A percentile compares a stretch with the other conserved stretches of the same genome.
Evolutionary conservation across 2,329 filamentous ascomycete genomes (phyloP).

Genomic region (Xylariomycetidae sp.): DNA sequence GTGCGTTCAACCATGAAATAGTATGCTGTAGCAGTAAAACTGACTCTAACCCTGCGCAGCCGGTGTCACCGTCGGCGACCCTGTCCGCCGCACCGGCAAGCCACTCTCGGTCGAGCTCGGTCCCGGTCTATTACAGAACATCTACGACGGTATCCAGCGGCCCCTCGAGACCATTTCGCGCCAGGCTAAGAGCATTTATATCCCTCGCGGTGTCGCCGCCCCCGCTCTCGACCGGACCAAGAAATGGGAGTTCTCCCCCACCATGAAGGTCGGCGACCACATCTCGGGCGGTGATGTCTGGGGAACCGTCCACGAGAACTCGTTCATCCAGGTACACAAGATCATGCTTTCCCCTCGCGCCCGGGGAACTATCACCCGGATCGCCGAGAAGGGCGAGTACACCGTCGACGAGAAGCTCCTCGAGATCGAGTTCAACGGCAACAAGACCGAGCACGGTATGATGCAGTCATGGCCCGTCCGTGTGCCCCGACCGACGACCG

Average conservation of each 20-base stretch:
- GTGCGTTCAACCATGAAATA: constrained; percentile 50
- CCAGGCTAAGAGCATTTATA: constrained; percentile 84
- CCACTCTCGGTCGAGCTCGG: constrained; percentile 96
- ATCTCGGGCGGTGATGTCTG: constrained; percentile 95
- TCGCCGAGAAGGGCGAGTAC: constrained; percentile 84
- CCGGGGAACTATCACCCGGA: constrained; percentile 84
- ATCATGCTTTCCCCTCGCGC: constrained; percentile 87
- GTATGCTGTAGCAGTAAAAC: too few species aligned
- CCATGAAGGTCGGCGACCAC: constrained; percentile 91
- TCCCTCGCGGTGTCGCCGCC: constrained; percentile 85
- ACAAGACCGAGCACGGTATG: constrained; percentile 92
- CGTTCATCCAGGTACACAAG: constrained; percentile 86
- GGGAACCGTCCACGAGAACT: constrained; percentile 94
- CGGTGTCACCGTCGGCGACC: constrained; percentile 92
- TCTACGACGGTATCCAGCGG: constrained; percentile 98
- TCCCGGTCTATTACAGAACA: constrained; percentile 95
- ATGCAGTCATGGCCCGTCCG: constrained; percentile 99
- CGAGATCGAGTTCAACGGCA: constrained; percentile 94
- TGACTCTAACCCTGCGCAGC: constrained; percentile 58
- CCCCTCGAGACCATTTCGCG: constrained; percentile 81
- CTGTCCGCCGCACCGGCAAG: constrained; percentile 85
- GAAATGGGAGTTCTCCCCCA: constrained; percentile 95
- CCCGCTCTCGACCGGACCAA: constrained; percentile 83
- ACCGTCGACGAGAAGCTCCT: constrained; percentile 91
- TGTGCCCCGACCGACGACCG: constrained; percentile 84